Percentiles rank a stretch among this genome's conserved stretches.
phyloP scores from a whole-genome alignment of 495 filamentous ascomycete genomes.

The Hyaloscypha variabilis region DNA sequence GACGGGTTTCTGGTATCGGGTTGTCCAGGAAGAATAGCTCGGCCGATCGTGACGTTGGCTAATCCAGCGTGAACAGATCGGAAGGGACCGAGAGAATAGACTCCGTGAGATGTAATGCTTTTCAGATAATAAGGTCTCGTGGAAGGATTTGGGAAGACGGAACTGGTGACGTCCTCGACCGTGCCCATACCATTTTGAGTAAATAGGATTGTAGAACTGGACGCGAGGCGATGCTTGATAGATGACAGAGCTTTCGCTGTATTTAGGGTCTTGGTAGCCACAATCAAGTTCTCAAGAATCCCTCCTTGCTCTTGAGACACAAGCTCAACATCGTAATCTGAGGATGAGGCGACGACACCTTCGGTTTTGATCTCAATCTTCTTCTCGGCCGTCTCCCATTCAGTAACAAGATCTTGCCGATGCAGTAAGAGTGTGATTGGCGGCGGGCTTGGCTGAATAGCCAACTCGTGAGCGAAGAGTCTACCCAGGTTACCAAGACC shows the following conservation, averaged over 20 bases:
- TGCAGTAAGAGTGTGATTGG: conserved; percentile 54
- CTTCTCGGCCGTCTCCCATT: conserved; percentile 40
- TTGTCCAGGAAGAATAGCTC: conserved; percentile 32
- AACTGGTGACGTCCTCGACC: conserved; percentile 61
- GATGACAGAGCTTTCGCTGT: conserved; percentile 61
- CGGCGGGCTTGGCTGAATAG: conserved; percentile 34
- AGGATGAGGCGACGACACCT: background rate
- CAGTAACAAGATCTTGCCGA: conserved; percentile 37
- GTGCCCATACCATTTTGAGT: conserved; percentile 81
- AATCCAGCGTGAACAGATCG: conserved; percentile 63
- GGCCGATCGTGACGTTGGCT: conserved; percentile 65
- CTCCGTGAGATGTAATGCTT: conserved; percentile 75
- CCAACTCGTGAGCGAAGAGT: conserved; percentile 46
- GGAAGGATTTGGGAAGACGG: conserved; percentile 62
- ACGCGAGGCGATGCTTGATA: conserved; percentile 62
- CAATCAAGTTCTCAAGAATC: conserved; percentile 69
- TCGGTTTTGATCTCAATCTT: conserved; percentile 18
- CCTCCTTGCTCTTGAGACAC: background rate
- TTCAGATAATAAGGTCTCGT: conserved; percentile 66
- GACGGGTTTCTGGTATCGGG: background rate
- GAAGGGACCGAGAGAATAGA: conserved; percentile 60
- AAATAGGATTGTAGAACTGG: conserved; percentile 69
- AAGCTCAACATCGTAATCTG: conserved; percentile 21
- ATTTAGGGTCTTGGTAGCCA: conserved; percentile 68
- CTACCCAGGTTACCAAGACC: conserved; percentile 59